phyloP scores from a whole-genome alignment of 2,329 filamentous ascomycete genomes.

The Pseudogymnoascus sp. region DNA sequence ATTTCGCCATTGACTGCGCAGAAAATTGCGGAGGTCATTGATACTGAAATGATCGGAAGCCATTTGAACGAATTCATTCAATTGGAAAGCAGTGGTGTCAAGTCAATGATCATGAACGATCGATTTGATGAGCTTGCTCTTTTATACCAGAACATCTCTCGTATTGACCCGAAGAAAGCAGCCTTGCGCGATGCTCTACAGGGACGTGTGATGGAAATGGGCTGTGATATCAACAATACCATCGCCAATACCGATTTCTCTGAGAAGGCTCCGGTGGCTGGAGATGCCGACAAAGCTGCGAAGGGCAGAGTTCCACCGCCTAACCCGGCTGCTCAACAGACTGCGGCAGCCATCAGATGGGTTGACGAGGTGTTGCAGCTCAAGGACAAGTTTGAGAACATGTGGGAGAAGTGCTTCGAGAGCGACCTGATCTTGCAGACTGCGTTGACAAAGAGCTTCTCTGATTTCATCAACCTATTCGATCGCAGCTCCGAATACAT shows the following conservation, averaged over 20 bases:
- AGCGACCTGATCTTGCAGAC: conserved; percentile 72
- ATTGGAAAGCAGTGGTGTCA: conserved; percentile 77
- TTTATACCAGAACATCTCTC: conserved; percentile 69
- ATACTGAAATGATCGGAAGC: conserved; percentile 68
- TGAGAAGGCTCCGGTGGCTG: conserved; percentile 24
- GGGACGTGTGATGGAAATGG: conserved; percentile 69
- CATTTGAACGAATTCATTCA: conserved; percentile 76
- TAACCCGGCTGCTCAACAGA: conserved; percentile 66
- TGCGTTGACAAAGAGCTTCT: conserved; percentile 77
- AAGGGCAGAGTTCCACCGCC: conserved; percentile 43
- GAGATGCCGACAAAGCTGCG: conserved; percentile 42
- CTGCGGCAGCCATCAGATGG: conserved; percentile 84
- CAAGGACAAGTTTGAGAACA: conserved; percentile 81
- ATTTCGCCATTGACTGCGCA: conserved; percentile 61
- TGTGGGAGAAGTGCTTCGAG: conserved; percentile 67
- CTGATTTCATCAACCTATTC: conserved; percentile 92
- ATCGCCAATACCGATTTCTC: conserved; percentile 51
- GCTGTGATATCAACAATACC: conserved; percentile 70
- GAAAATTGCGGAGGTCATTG: conserved; percentile 71
- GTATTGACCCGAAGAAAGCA: conserved; percentile 68
- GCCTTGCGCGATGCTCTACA: conserved; percentile 66
- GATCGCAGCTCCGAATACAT: conserved; percentile 80
- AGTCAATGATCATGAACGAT: conserved; percentile 88
- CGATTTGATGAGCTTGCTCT: conserved; percentile 69
- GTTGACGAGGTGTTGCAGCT: conserved; percentile 81